Conservation (phyloP, 768 basidiomycete genomes). For the Tricholoma sp. region DNA sequence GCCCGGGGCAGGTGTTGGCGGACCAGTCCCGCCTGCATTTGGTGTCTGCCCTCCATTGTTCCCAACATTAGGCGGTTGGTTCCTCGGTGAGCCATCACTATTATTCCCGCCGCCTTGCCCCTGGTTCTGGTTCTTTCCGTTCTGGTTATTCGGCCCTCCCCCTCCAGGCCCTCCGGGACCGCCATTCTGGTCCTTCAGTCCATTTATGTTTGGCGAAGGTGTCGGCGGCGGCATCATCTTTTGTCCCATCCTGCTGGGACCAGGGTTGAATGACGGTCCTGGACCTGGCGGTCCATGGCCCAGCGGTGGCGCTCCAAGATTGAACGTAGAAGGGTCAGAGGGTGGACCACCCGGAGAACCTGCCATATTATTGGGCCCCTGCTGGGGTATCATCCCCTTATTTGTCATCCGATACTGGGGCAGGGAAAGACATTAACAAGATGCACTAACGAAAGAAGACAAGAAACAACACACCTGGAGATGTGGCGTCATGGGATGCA, state of each 20-base stretch:
- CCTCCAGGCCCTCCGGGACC: constrained; percentile 14
- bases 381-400: constrained; percentile 24
- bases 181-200: constrained; percentile 24
- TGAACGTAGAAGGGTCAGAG: constrained; percentile 37
- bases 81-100: constrained; percentile 39
- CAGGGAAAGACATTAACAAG: not conserved
- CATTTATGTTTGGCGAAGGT: constrained; percentile 42
- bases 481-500: constrained; percentile 33
- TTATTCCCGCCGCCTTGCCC: constrained; percentile 17
- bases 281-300: constrained; percentile 23
- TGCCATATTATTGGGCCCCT: constrained; percentile 24
- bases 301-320: constrained; percentile 21
- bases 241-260: constrained; percentile 25
- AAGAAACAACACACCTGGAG: constrained; percentile 26
- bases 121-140: constrained; percentile 24
- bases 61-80: constrained; percentile 13
- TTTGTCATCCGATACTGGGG: constrained; percentile 7
- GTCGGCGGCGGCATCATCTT: constrained; percentile 52
- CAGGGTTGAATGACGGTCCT: constrained; percentile 27
- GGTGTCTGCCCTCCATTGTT: constrained; percentile 16
- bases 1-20: constrained; percentile 24
- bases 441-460: not conserved
- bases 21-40: constrained; percentile 23
- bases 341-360: constrained; percentile 40
- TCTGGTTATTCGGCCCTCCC: constrained; percentile 11